These are phyloP conservation scores for Botrytis fabae DNA, from an alignment of 2,329 filamentous ascomycete species.

Conservation along the genomic window DNA sequence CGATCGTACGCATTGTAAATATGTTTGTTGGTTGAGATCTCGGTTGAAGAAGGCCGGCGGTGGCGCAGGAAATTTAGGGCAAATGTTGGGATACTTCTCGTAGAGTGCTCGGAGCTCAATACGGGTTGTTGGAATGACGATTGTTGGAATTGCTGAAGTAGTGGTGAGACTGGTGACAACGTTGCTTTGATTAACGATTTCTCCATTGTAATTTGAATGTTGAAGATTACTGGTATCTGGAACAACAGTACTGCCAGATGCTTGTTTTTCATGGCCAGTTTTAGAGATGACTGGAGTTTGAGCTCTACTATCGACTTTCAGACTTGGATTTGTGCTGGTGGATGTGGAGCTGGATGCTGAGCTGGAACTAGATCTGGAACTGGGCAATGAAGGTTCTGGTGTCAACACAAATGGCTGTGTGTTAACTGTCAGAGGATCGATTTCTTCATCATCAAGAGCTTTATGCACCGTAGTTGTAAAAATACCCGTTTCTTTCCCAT, in stretches of 20 bases:
- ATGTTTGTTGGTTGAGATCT: not conserved
- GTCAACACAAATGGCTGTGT: not conserved
- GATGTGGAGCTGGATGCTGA: not conserved
- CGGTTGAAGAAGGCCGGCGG: conserved; percentile 10
- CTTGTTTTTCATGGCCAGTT: not conserved
- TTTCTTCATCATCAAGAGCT: not conserved
- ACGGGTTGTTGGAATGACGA: not conserved
- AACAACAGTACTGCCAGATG: not conserved
- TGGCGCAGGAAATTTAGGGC: not conserved
- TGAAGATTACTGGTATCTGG: not conserved
- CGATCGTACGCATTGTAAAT: not conserved
- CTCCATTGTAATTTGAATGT: not conserved
- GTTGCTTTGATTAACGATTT: not conserved
- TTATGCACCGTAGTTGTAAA: too few species aligned
- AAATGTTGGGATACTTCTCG: conserved; percentile 9
- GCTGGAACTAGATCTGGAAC: not conserved
- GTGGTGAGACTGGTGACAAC: too few species aligned
- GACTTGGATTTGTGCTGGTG: not conserved
- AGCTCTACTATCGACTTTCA: not conserved
- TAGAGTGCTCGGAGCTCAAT: conserved; percentile 8
- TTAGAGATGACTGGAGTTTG: not conserved
- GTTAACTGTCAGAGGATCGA: not conserved
- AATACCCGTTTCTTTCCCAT: not conserved
- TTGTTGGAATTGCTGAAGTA: not conserved
- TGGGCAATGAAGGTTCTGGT: not conserved